Percentiles rank a stretch among this genome's conserved stretches.
Evolutionary conservation across 129 eudicot genomes (phyloP).

Genomic region (Scalesia atractyloides): DNA sequence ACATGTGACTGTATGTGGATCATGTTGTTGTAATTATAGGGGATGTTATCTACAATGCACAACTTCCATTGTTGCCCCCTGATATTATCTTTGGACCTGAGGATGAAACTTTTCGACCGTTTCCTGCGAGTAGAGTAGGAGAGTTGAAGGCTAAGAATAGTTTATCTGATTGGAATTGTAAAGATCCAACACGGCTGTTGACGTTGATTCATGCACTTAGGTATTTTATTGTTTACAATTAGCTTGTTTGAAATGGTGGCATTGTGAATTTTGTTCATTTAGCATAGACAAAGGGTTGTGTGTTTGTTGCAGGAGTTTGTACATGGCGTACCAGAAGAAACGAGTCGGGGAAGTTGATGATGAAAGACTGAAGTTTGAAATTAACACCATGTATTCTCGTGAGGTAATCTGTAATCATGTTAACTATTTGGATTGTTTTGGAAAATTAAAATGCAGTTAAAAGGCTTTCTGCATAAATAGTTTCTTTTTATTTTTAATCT

Average conservation of each 20-base stretch:
- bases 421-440: neutral
- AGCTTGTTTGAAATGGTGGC: neutral
- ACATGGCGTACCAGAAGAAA: conserved; percentile 67
- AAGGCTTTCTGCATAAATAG: neutral
- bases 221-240: conserved; percentile 28
- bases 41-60: conserved; percentile 90
- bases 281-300: neutral
- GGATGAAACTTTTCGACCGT: conserved; percentile 71
- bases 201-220: conserved; percentile 75
- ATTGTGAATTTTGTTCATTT: neutral
- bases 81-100: conserved; percentile 89
- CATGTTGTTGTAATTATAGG: conserved; percentile 41
- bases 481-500: neutral
- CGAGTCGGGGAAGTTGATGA: conserved; percentile 89
- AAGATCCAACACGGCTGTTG: conserved; percentile 71
- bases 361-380: conserved; percentile 83
- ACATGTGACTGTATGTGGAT: neutral
- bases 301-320: conserved; percentile 52
- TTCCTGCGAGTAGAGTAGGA: conserved; percentile 33
- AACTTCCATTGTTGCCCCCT: conserved; percentile 72
- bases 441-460: conserved; percentile 5
- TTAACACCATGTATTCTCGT: conserved; percentile 71
- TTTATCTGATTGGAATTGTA: conserved; percentile 73
- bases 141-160: conserved; percentile 41
- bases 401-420: conserved; percentile 63